Base-by-base conservation (phyloP, 306 rosid genomes). In the Cicer bijugum region DNA sequence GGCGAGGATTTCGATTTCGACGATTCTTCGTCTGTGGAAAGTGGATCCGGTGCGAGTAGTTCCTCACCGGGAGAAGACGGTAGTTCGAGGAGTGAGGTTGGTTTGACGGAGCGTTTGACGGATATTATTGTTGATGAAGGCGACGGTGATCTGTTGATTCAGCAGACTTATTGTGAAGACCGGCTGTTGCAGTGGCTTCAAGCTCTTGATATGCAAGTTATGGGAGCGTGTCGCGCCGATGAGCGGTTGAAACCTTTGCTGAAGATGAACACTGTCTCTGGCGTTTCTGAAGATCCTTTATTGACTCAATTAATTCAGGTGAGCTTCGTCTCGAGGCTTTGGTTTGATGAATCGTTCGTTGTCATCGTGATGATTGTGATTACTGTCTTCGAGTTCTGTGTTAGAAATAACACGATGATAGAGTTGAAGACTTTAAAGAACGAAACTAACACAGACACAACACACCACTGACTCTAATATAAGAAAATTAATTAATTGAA, bases 201-300 rank as follows among this genome's bases (percentile, higher is more conserved):
- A 85, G 99, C 97, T 75, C 90, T 95, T 20, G 96, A 95, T 72
- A 75, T 88, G 91, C 99, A 95, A 80, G 88, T 91, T 28, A 80
- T 87, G 84, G 97, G 99, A 2, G 99, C 99, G 8, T 95, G 99
- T 80, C 97, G 97, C 2, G 83, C 90, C 11, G 97, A 90, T 39
- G 97, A 91, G 88, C 81, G 97, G 81, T 42, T 95, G 82, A 95
- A 90, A 76, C 99, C 99, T 5, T 64, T 95, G 89, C 68, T 95
- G 86, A 95, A 95, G 91, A 86, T 83, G 84, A 86, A 78, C 60
- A 81, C 84, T 16, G 85, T 95, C 0, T 85, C 82, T 51, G 96
- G 91, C 67, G 70, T 89, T n/a, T 90, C 97, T 0, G 99, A 95
- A 75, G 99, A 89, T 91, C 93, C 92, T 2, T 72, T 95, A 66